Conservation (phyloP, 441 rosid genomes). For the Daphne laureola region DNA sequence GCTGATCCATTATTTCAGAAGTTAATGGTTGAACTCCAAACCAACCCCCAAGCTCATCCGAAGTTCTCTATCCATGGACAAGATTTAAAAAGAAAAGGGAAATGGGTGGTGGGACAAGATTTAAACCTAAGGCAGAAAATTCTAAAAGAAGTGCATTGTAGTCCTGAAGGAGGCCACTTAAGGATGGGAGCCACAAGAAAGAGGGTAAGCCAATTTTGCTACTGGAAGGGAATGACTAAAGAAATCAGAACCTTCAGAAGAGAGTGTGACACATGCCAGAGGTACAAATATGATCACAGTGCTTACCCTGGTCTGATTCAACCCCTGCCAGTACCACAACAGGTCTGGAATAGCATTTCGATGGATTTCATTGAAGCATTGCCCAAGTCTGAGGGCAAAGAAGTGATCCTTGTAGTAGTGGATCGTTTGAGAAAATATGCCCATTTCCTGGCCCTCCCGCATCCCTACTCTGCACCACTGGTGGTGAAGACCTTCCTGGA, state of each 20-base stretch:
- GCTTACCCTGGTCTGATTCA: constrained; percentile 3
- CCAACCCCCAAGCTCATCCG: too few species aligned
- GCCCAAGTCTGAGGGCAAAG: background rate
- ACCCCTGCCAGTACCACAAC: constrained; percentile 1
- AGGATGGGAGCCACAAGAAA: background rate
- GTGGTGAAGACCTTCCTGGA: background rate
- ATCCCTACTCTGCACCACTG: background rate
- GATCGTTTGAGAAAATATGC: background rate
- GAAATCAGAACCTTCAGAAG: background rate
- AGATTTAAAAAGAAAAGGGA: too few species aligned
- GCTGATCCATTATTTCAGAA: too few species aligned
- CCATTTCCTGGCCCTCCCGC: background rate
- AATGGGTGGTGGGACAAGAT: too few species aligned
- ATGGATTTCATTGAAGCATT: background rate
- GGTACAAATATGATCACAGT: too few species aligned
- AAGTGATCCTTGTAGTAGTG: background rate
- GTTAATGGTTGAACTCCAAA: too few species aligned
- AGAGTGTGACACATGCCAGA: background rate
- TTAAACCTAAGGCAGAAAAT: too few species aligned
- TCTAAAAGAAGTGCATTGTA: too few species aligned
- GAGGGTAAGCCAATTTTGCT: background rate
- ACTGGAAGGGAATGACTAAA: background rate
- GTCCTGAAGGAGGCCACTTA: background rate
- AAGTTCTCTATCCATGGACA: background rate
- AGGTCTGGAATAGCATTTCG: background rate